Evolutionary conservation across 257 asterid species (phyloP).

Genomic region (Solanum boliviense): DNA sequence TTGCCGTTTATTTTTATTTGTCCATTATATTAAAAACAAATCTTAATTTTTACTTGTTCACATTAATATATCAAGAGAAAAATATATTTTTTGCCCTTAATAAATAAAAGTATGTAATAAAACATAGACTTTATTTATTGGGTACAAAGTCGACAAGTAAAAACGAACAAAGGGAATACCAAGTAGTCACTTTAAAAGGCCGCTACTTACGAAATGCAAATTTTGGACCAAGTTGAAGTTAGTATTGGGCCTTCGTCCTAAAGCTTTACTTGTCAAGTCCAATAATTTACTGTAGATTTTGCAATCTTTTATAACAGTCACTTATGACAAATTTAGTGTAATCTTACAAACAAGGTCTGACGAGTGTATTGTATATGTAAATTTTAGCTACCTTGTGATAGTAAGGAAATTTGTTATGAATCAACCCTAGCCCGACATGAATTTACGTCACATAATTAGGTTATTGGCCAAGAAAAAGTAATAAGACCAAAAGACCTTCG

Average conservation of each 20-base stretch:
- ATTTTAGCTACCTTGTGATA: background rate
- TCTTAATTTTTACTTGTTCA: background rate
- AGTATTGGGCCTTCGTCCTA: background rate
- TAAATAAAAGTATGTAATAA: no score
- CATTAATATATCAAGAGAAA: background rate
- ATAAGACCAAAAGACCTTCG: no score
- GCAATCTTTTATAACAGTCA: background rate
- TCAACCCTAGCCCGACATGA: no score
- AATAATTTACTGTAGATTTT: background rate
- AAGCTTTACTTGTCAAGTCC: background rate
- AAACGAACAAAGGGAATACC: background rate
- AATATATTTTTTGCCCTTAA: background rate
- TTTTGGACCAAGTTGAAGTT: background rate
- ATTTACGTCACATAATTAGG: no score
- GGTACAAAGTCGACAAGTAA: background rate
- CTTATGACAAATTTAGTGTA: background rate
- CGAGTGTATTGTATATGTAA: background rate
- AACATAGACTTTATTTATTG: no score
- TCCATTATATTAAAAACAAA: background rate
- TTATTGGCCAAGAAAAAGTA: no score
- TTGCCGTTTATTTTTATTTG: background rate
- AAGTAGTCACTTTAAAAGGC: background rate
- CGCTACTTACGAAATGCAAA: background rate
- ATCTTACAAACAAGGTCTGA: fast-evolving
- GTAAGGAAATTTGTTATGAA: background rate